These are phyloP conservation scores for Penicillium turbatum DNA, from an alignment of 495 filamentous ascomycete species.

Conservation along the genomic window DNA sequence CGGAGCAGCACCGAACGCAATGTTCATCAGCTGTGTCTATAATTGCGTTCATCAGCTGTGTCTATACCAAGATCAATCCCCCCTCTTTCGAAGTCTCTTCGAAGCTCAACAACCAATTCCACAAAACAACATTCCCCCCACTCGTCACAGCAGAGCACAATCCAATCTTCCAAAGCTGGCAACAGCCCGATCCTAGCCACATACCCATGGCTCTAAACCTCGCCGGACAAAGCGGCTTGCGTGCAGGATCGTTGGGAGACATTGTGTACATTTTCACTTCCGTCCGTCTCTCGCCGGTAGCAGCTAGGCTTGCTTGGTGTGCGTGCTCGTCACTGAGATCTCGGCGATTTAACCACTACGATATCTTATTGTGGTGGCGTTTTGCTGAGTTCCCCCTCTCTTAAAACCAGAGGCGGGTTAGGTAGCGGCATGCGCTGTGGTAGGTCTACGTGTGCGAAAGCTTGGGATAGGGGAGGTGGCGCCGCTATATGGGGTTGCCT, in stretches of 20 bases:
- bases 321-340: not conserved
- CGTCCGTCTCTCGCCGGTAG: not conserved
- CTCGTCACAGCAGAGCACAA: constrained; percentile 4
- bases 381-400: not conserved
- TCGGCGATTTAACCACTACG: not conserved
- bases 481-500: constrained; percentile 45
- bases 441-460: not conserved
- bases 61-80: not conserved
- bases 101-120: not conserved
- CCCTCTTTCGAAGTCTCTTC: not conserved
- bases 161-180: not conserved
- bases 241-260: not conserved
- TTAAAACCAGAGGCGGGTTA: not conserved
- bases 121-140: not conserved
- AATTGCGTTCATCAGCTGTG: not conserved
- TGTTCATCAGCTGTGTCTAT: not conserved
- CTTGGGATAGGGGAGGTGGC: constrained; percentile 1
- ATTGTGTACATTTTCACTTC: not conserved
- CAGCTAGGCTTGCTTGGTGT: not conserved
- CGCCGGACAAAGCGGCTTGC: not conserved
- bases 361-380: not conserved
- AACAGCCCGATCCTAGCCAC: not conserved
- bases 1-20: not conserved
- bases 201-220: not conserved
- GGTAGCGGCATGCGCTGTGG: not conserved